phyloP scores from a whole-genome alignment of 2,329 filamentous ascomycete species.

The Aureobasidium uvarum region DNA sequence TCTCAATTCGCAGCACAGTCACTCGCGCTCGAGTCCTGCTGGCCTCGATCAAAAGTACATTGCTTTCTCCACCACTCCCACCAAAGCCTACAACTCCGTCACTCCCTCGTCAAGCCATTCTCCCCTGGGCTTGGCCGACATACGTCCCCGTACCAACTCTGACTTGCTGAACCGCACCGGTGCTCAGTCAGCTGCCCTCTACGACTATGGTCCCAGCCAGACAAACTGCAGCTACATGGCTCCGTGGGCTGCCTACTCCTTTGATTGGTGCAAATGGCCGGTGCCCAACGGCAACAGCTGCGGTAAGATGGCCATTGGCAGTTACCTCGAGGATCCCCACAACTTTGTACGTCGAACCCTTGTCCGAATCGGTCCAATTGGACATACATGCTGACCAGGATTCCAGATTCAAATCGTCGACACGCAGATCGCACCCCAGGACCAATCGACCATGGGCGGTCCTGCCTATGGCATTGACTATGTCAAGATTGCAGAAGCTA shows the following conservation, averaged over 20 bases:
- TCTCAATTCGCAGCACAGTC: slow-evolving; percentile 66
- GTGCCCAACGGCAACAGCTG: slow-evolving; percentile 67
- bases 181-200: slow-evolving; percentile 55
- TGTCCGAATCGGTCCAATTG: neutral
- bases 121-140: slow-evolving; percentile 86
- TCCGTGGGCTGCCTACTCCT: slow-evolving; percentile 93
- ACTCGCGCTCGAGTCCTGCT: slow-evolving; percentile 82
- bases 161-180: slow-evolving; percentile 65
- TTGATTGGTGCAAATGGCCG: slow-evolving; percentile 99
- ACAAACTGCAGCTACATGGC: slow-evolving; percentile 89
- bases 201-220: slow-evolving; percentile 64
- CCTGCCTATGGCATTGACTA: slow-evolving; percentile 82
- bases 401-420: slow-evolving; percentile 92
- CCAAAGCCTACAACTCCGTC: slow-evolving; percentile 43
- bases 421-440: slow-evolving; percentile 70
- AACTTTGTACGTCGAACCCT: slow-evolving; percentile 72
- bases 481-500: slow-evolving; percentile 90
- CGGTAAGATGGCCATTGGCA: slow-evolving; percentile 91
- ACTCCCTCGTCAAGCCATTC: slow-evolving; percentile 73
- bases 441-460: slow-evolving; percentile 65
- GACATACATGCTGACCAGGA: neutral
- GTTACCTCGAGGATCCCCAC: slow-evolving; percentile 95
- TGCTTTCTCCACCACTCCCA: slow-evolving; percentile 58
- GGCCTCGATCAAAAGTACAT: slow-evolving; percentile 62
- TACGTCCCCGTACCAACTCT: slow-evolving; percentile 81